Evolutionary conservation across 1,284 basidiomycete species (phyloP), one percentile per base, ranked within the genome.

Genomic region (Dichomitus squalens): DNA sequence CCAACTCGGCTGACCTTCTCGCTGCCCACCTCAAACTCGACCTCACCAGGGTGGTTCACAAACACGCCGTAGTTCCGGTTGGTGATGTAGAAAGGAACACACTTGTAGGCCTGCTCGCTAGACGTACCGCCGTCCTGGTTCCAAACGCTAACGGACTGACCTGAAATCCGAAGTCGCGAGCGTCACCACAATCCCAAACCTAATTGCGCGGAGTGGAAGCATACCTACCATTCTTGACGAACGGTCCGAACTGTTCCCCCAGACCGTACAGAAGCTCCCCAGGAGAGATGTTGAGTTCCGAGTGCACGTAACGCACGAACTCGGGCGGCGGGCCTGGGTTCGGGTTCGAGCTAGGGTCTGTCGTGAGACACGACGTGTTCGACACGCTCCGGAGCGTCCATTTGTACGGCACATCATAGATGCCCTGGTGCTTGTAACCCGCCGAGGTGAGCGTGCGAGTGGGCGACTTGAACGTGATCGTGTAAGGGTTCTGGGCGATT

Each of bases 41-140:
- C 85, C 67, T 90, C 88, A n/a, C 87, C 88, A 2, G 87, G 79
- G 63, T 90, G 83, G 70, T 90, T 89, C 68, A 92, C 83, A 68
- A 90, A 90, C 18, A 91, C 79, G 34, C 88, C 88, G 61, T 90
- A 92, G 57, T 84, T 83, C 43, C 83, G 76, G 65, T 85, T 85
- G 5, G 85, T 87, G 64, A 88, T 81, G 65, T 87, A 87, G 70
- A 88, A 88, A 2, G 86, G 86, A n/a, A 88, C 78, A 58, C 83
- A 85, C 79, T 88, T 90, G 73, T 90, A 90, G 1, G 86, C 85
- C 66, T 90, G 87, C 53, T 90, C 87, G 57, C 82, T 86, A 5
- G 84, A 86, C 1, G 85, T 87, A 46, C 86, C 86, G 38, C 86
- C 85, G 68, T 88, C 87, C 63, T 85, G 83, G 67, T 90, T 90